These are phyloP conservation scores for Tetracladium setigerum DNA, from an alignment of 495 filamentous ascomycete species.

Conservation along the genomic window DNA sequence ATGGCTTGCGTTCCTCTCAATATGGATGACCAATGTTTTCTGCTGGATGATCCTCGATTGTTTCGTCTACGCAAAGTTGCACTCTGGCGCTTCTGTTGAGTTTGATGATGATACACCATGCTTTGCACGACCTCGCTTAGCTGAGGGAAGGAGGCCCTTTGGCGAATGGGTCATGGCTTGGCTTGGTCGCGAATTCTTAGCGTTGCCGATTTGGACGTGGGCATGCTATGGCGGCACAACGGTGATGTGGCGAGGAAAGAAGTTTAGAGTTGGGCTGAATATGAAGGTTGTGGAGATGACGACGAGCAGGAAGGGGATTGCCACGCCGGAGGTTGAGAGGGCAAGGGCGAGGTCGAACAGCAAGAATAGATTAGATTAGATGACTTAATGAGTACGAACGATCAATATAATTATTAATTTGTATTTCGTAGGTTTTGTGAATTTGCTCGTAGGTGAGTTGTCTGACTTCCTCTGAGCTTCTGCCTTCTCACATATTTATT, in stretches of 20 bases:
- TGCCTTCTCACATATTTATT: too few relatives aligned
- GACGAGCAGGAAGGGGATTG: neutral
- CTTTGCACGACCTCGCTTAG: conserved; percentile 51
- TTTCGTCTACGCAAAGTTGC: conserved; percentile 63
- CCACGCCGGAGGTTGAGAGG: conserved; percentile 4
- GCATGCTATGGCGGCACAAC: conserved; percentile 77
- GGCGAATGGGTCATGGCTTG: conserved; percentile 72
- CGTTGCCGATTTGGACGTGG: conserved; percentile 80
- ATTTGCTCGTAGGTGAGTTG: neutral
- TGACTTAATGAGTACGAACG: neutral
- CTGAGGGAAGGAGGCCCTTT: conserved; percentile 46
- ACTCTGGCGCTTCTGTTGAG: conserved; percentile 61
- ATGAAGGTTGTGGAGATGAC: conserved; percentile 60
- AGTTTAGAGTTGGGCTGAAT: conserved; percentile 76
- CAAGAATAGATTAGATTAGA: conserved; percentile 19
- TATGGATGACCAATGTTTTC: conserved; percentile 60
- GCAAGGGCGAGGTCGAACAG: conserved; percentile 6
- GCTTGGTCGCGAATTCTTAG: conserved; percentile 75
- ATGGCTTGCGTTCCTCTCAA: conserved; percentile 57
- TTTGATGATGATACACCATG: conserved; percentile 62
- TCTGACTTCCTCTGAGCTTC: too few relatives aligned
- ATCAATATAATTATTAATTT: neutral
- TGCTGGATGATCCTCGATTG: conserved; percentile 72
- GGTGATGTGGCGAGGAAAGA: conserved; percentile 78
- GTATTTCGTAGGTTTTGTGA: neutral